Evolutionary conservation across 2,329 filamentous ascomycete genomes (phyloP), one percentile per base, ranked within the genome.

Genomic region (Clonostachys rosea): DNA sequence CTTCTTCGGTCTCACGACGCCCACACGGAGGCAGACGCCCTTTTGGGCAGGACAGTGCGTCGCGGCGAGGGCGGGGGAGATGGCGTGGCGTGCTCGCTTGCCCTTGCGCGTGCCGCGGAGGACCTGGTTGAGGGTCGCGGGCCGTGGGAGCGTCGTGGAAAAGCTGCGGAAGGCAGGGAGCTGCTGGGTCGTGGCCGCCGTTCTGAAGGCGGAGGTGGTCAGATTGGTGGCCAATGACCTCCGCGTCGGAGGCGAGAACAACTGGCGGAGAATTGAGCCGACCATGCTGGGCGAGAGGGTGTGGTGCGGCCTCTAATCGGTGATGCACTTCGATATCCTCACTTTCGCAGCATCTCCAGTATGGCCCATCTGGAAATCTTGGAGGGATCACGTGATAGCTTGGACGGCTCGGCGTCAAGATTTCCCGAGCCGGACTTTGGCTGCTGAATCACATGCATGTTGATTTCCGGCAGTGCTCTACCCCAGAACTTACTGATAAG

Each of bases 1-100:
- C 73, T 99, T 99, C 84, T 99, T 99, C 48, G 94, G 94, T 62
- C 94, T 91, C 58, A 88, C 91, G 58, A 91, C 89, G 61, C 89
- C 91, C 50, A 97, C 94, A 65, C 95, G 91, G 54, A 99, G 74
- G 68, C 94, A 97, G 36, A 99, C 94, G 57, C 92, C 94, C 75
- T 97, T 97, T 71, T 96, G 85, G 62, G 87, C 82, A 5, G 94
- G 91, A 40, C 88, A 79, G 45, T 81, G 68, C 51, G 78, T 78
- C 52, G 76, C 77, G 44, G 77, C 76, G 46, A 99, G 79, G 18
- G 92, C 91, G 0, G 94, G 94, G 3, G 92, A 97, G 45, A 89
- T 84, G 56, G 89, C 81, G 70, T 95, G 91, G 54, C 94, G 89
- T 2, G 87, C 88, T 49, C 81, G 81, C 70, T 95, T 90, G 43